phyloP scores from a whole-genome alignment of 805 yeast species.

The Kodamaea fukazawae region DNA sequence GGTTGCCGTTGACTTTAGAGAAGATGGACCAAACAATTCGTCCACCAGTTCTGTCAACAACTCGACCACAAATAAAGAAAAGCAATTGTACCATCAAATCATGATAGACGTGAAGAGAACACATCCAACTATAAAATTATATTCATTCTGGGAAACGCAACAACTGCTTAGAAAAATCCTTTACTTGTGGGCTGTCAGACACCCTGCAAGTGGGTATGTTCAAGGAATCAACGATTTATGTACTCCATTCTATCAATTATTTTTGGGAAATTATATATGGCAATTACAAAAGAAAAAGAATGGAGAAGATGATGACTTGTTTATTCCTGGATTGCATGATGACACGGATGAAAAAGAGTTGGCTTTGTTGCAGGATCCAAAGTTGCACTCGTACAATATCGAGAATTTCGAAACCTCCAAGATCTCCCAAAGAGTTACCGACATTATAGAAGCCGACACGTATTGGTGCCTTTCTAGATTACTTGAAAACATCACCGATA shows the following conservation, averaged over 20 bases:
- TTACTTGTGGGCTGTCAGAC: constrained; percentile 93
- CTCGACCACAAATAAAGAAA: constrained; percentile 50
- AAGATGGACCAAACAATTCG: constrained; percentile 18
- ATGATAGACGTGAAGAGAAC: constrained; percentile 94
- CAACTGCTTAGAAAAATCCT: constrained; percentile 74
- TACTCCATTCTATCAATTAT: constrained; percentile 90
- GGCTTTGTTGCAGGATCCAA: constrained; percentile 24
- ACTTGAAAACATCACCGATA: constrained; percentile 92
- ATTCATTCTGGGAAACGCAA: constrained; percentile 69
- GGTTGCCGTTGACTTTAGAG: constrained; percentile 48
- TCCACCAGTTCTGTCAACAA: constrained; percentile 15
- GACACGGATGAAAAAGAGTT: constrained; percentile 25
- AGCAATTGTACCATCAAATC: constrained; percentile 90
- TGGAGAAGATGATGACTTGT: constrained; percentile 19
- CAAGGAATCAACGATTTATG: constrained; percentile 95
- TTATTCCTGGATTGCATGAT: constrained; percentile 38
- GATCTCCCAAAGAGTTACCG: constrained; percentile 57
- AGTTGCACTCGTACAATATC: constrained; percentile 31
- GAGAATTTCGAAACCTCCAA: constrained; percentile 61
- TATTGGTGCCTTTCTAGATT: constrained; percentile 94
- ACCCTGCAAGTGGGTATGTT: constrained; percentile 96
- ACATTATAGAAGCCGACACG: constrained; percentile 87
- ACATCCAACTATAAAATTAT: constrained; percentile 77
- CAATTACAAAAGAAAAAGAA: constrained; percentile 30
- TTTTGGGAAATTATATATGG: constrained; percentile 63